These are phyloP conservation scores for Neopestalotiopsis sp. DNA, from an alignment of 2,329 filamentous ascomycete species.

Conservation along the genomic window DNA sequence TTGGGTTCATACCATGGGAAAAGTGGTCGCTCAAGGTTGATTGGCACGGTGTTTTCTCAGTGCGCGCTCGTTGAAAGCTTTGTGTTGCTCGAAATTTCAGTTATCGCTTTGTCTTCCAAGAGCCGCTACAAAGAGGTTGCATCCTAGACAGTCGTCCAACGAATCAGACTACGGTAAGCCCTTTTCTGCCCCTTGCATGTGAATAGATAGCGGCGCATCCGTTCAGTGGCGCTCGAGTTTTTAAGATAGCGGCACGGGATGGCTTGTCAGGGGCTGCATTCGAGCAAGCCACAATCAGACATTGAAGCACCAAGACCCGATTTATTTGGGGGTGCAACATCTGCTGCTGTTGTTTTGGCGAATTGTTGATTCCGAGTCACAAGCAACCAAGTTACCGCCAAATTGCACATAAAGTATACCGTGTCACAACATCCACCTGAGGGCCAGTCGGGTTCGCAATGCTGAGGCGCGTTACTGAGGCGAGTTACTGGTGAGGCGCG, in stretches of 20 bases:
- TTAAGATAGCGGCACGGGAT: constrained; percentile 6
- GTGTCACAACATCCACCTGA: background rate
- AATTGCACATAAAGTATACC: background rate
- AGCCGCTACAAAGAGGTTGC: background rate
- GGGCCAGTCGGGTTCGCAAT: background rate
- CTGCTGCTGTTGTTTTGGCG: background rate
- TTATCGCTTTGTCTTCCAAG: background rate
- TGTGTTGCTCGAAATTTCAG: background rate
- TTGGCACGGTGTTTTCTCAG: background rate
- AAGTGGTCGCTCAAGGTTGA: background rate
- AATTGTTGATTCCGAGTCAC: background rate
- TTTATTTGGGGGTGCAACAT: constrained; percentile 4
- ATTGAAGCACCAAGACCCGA: constrained; percentile 7
- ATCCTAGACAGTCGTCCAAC: background rate
- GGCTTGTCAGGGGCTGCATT: constrained; percentile 8
- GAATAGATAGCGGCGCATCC: constrained; percentile 5
- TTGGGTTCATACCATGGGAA: too few species aligned
- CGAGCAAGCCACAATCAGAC: constrained; percentile 10
- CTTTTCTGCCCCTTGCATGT: constrained; percentile 10
- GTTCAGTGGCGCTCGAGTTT: background rate
- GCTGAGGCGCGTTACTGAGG: background rate
- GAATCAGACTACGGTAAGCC: background rate
- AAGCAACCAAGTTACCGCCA: background rate
- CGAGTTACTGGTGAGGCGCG: background rate
- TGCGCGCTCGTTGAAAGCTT: background rate